These are phyloP conservation scores for Ophiocordyceps robertsii DNA, from an alignment of 2,329 filamentous ascomycete species.

Conservation along the genomic window DNA sequence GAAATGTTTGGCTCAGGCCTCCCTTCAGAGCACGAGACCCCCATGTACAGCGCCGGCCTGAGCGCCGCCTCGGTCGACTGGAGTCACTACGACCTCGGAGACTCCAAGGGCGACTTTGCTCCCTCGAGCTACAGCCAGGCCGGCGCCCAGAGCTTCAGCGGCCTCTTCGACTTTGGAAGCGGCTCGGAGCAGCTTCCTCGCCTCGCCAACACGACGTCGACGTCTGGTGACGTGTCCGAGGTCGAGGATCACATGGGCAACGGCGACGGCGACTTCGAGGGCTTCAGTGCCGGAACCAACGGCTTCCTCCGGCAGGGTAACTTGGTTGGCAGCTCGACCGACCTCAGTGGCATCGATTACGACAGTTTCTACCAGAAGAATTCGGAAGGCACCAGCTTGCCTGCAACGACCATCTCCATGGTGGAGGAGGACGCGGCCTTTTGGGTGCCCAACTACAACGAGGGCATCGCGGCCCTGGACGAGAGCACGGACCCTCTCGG, in stretches of 20 bases:
- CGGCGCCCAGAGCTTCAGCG: constrained; percentile 34
- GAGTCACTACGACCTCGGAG: constrained; percentile 31
- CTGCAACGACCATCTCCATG: constrained; percentile 29
- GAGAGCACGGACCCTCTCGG: constrained; percentile 21
- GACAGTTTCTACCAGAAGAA: constrained; percentile 40
- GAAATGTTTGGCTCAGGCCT: constrained; percentile 37
- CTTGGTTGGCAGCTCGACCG: constrained; percentile 25
- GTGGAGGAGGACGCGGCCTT: constrained; percentile 38
- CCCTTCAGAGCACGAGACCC: constrained; percentile 37
- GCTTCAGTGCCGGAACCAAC: constrained; percentile 24
- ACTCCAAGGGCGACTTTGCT: constrained; percentile 33
- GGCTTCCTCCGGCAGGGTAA: constrained; percentile 31
- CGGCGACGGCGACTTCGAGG: constrained; percentile 32
- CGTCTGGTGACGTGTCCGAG: constrained; percentile 54
- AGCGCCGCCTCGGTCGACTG: constrained; percentile 37
- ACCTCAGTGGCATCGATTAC: constrained; percentile 38
- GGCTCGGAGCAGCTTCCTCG: constrained; percentile 41
- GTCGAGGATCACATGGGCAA: constrained; percentile 44
- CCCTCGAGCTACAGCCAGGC: constrained; percentile 42
- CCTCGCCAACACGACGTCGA: constrained; percentile 43
- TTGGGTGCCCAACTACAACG: constrained; percentile 34
- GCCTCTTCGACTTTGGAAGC: constrained; percentile 34
- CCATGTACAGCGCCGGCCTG: constrained; percentile 49
- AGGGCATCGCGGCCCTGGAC: constrained; percentile 20
- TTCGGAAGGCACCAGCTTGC: constrained; percentile 22